Conservation (phyloP, 192 early-diverging fungal species). For the Umbelopsis sp. region DNA sequence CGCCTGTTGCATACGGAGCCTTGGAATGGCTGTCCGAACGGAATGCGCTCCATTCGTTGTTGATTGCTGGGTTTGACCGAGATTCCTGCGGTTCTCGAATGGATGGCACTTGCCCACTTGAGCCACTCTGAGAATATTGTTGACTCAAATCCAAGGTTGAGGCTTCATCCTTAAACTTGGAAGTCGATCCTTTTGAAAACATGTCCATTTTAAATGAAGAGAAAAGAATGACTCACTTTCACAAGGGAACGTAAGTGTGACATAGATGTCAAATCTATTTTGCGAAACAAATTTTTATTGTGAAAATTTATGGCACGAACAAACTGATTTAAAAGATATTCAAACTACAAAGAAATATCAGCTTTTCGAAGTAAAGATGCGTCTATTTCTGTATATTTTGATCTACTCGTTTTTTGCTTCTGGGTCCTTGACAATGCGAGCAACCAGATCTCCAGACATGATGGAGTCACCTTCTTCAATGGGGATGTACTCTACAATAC, state of each 20-base stretch:
- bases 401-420: slow-evolving; percentile 17
- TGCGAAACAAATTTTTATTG: too few relatives aligned
- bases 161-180: neutral
- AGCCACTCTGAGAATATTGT: neutral
- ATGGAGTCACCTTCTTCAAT: slow-evolving; percentile 79
- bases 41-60: neutral
- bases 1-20: too few relatives aligned
- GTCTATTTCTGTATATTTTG: neutral
- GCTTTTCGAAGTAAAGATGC: too few relatives aligned
- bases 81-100: neutral
- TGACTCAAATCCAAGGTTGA: slow-evolving; percentile 2
- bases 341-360: too few relatives aligned
- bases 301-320: too few relatives aligned
- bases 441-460: slow-evolving; percentile 83
- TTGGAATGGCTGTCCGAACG: neutral
- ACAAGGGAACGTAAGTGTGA: too few relatives aligned
- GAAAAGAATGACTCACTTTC: too few relatives aligned
- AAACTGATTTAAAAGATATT: too few relatives aligned
- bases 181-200: slow-evolving; percentile 7
- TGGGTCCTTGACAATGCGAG: slow-evolving; percentile 59
- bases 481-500: slow-evolving; percentile 72
- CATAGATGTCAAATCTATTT: too few relatives aligned
- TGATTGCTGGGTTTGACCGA: neutral
- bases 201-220: neutral
- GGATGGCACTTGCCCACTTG: neutral